These are phyloP conservation scores for Candida labiduridarum DNA, from an alignment of 1,139 yeast genomes.

Conservation along the genomic window DNA sequence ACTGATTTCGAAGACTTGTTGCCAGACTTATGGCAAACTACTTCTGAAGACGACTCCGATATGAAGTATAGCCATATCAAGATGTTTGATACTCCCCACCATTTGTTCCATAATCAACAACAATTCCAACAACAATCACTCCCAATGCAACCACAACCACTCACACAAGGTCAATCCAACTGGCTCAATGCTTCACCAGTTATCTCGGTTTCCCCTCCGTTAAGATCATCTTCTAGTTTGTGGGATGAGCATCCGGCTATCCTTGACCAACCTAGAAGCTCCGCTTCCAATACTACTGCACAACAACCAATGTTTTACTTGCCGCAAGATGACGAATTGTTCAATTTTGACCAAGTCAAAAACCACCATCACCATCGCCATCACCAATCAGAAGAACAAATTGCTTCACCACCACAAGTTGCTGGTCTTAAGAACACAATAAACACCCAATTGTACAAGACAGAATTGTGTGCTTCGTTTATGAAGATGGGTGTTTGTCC, in stretches of 20 bases:
- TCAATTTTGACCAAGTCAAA: slow-evolving; percentile 24
- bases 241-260: slow-evolving; percentile 5
- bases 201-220: slow-evolving; percentile 10
- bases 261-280: not conserved
- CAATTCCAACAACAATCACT: slow-evolving; percentile 3
- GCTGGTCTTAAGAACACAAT: slow-evolving; percentile 23
- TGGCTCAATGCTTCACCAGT: slow-evolving; percentile 8
- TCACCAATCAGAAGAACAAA: slow-evolving; percentile 1
- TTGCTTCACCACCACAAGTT: slow-evolving; percentile 1
- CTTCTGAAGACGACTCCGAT: slow-evolving; percentile 16
- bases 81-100: slow-evolving; percentile 4
- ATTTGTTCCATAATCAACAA: slow-evolving; percentile 1
- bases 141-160: slow-evolving; percentile 1
- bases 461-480: slow-evolving; percentile 84
- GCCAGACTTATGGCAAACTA: slow-evolving; percentile 39
- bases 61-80: slow-evolving; percentile 1
- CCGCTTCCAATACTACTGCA: not conserved
- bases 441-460: slow-evolving; percentile 80
- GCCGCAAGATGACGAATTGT: slow-evolving; percentile 23
- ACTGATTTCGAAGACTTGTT: slow-evolving; percentile 30
- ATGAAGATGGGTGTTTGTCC: slow-evolving; percentile 78
- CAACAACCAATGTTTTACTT: slow-evolving; percentile 8
- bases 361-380: slow-evolving; percentile 10
- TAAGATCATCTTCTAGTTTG: slow-evolving; percentile 4
- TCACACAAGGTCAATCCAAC: slow-evolving; percentile 5